A percentile compares a stretch with the other conserved stretches of the same genome.
Evolutionary conservation across 352 stramenopile genomes (phyloP).

Genomic region (Poterioochromonas sp.): DNA sequence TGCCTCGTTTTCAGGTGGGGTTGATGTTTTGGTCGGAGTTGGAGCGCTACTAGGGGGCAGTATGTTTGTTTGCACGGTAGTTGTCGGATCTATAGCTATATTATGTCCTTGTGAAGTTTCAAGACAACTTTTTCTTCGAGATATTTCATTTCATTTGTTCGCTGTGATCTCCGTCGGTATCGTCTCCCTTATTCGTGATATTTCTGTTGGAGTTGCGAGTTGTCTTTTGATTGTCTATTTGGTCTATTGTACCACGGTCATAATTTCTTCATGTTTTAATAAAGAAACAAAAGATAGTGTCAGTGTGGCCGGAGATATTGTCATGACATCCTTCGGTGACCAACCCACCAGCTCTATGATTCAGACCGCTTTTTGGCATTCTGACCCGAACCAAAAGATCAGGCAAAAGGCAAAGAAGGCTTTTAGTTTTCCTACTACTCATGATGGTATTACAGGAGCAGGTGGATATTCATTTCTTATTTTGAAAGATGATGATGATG

Average conservation of each 20-base stretch:
- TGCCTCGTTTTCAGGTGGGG: constrained; percentile 60
- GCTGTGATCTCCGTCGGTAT: constrained; percentile 49
- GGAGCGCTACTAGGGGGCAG: constrained; percentile 84
- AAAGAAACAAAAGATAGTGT: not conserved
- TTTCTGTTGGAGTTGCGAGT: constrained; percentile 44
- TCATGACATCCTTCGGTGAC: not conserved
- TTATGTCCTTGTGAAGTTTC: constrained; percentile 41
- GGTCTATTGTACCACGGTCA: constrained; percentile 57
- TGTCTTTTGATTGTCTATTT: constrained; percentile 55
- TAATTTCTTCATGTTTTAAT: constrained; percentile 45
- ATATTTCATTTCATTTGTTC: constrained; percentile 41
- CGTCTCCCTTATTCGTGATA: constrained; percentile 19
- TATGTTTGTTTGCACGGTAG: constrained; percentile 88
- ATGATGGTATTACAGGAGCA: not conserved
- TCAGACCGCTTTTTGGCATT: constrained; percentile 19
- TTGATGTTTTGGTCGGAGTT: constrained; percentile 56
- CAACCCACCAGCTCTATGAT: not conserved
- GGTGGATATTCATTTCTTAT: not conserved
- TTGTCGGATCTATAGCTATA: constrained; percentile 74
- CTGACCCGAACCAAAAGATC: not conserved
- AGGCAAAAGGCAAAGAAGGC: not conserved
- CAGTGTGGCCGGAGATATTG: not conserved
- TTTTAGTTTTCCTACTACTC: not conserved
- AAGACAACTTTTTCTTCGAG: constrained; percentile 38
- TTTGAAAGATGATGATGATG: not conserved